A percentile compares a stretch with the other conserved stretches of the same genome.
Evolutionary conservation across 2,329 filamentous ascomycete species (phyloP).

Genomic region (Colletotrichum sp.): DNA sequence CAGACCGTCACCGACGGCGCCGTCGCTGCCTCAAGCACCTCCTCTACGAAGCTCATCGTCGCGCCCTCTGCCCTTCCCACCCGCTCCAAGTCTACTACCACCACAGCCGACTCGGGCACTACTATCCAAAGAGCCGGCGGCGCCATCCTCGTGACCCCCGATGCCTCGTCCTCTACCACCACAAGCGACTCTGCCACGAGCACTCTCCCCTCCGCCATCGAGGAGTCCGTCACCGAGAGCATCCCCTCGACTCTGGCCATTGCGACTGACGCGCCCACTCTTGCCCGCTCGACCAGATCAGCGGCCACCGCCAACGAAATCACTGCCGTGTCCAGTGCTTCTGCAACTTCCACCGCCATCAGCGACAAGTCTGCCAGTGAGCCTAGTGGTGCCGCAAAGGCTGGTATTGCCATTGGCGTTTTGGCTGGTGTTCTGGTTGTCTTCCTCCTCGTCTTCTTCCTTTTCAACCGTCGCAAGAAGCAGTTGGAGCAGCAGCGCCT

Average conservation of each 20-base stretch:
- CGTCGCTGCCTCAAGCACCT: background rate
- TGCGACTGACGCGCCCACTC: conserved; percentile 27
- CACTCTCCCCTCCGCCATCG: conserved; percentile 31
- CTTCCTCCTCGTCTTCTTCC: conserved; percentile 71
- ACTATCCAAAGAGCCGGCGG: conserved; percentile 6
- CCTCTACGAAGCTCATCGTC: conserved; percentile 39
- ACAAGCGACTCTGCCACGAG: background rate
- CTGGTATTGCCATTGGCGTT: conserved; percentile 85
- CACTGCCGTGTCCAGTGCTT: conserved; percentile 23
- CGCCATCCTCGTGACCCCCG: background rate
- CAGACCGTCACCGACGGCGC: conserved; percentile 33
- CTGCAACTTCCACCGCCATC: conserved; percentile 4
- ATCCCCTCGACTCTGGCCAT: conserved; percentile 28
- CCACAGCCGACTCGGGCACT: background rate
- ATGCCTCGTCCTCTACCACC: conserved; percentile 5
- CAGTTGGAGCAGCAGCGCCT: conserved; percentile 56
- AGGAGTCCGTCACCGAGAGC: conserved; percentile 23
- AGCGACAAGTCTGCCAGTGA: conserved; percentile 22
- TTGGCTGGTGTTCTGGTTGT: conserved; percentile 71
- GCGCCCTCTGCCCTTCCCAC: conserved; percentile 19
- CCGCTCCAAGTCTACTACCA: background rate
- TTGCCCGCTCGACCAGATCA: conserved; percentile 34
- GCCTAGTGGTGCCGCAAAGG: conserved; percentile 55
- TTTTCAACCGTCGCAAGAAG: conserved; percentile 74
- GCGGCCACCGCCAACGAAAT: conserved; percentile 23